phyloP scores from a whole-genome alignment of 2,329 filamentous ascomycete genomes.

The Fusarium stilboides region DNA sequence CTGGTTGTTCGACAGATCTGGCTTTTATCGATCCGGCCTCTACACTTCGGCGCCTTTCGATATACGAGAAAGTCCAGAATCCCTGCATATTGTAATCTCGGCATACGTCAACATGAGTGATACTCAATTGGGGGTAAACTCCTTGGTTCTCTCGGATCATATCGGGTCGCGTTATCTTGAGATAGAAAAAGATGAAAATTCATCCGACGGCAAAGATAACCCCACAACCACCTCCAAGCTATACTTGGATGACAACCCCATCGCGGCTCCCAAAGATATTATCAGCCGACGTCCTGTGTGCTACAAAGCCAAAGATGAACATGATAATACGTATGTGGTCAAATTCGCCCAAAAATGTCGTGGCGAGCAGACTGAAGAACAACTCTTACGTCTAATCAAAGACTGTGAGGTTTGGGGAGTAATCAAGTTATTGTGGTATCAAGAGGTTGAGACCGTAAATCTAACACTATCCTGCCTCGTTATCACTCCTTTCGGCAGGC shows the following conservation, averaged over 20 bases:
- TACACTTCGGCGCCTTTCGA: not conserved
- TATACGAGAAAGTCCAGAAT: not conserved
- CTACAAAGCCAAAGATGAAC: slow-evolving; percentile 9
- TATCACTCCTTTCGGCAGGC: not conserved
- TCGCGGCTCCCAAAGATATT: slow-evolving; percentile 28
- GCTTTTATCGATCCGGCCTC: slow-evolving; percentile 33
- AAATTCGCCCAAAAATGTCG: slow-evolving; percentile 37
- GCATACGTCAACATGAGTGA: slow-evolving; percentile 30
- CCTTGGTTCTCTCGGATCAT: not conserved
- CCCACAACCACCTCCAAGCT: slow-evolving; percentile 7
- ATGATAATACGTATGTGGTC: slow-evolving; percentile 20
- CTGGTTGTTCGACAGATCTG: slow-evolving; percentile 46
- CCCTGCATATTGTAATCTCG: not conserved
- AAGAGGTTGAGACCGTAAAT: slow-evolving; percentile 23
- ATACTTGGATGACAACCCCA: slow-evolving; percentile 8
- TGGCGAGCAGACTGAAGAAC: slow-evolving; percentile 25
- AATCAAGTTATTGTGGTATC: slow-evolving; percentile 26
- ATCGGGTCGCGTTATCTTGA: slow-evolving; percentile 13
- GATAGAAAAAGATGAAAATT: not conserved
- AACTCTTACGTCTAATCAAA: slow-evolving; percentile 31
- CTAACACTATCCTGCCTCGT: slow-evolving; percentile 31
- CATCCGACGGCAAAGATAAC: not conserved
- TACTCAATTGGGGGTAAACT: slow-evolving; percentile 21
- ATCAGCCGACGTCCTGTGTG: slow-evolving; percentile 42
- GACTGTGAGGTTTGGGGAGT: slow-evolving; percentile 36